A percentile compares a stretch with the other conserved stretches of the same genome.
phyloP scores from a whole-genome alignment of 352 stramenopile species.

The Lagenidium giganteum region DNA sequence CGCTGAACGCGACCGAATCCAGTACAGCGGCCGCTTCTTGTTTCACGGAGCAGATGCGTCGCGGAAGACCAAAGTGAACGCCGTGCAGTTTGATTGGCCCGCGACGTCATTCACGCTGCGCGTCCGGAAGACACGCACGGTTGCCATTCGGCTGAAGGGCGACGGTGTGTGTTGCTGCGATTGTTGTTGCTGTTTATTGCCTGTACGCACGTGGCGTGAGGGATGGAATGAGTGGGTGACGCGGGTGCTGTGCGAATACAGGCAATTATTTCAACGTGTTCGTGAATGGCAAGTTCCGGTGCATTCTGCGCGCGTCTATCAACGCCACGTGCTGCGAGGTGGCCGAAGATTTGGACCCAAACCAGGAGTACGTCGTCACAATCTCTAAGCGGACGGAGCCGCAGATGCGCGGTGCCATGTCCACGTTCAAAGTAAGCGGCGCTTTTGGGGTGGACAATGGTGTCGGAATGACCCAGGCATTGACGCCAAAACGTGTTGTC shows the following conservation, averaged over 20 bases:
- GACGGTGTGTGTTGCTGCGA: conserved; percentile 46
- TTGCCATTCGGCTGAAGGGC: conserved; percentile 69
- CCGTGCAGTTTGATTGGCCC: conserved; percentile 75
- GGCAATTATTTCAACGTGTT: conserved; percentile 83
- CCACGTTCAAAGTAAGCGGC: conserved; percentile 55
- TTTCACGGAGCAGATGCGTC: conserved; percentile 41
- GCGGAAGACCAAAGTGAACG: conserved; percentile 76
- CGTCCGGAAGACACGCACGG: conserved; percentile 34
- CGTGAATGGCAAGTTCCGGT: conserved; percentile 49
- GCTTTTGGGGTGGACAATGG: background rate
- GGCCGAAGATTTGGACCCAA: conserved; percentile 31
- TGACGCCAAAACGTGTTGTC: too few relatives aligned
- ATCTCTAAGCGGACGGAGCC: conserved; percentile 72
- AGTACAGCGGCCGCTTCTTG: conserved; percentile 54
- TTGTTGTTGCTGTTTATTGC: too few relatives aligned
- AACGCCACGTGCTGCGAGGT: conserved; percentile 70
- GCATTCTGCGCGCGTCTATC: conserved; percentile 59
- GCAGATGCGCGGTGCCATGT: conserved; percentile 70
- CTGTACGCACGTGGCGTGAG: too few relatives aligned
- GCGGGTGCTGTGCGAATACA: too few relatives aligned
- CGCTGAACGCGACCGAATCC: conserved; percentile 50
- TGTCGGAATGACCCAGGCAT: too few relatives aligned
- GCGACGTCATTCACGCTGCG: conserved; percentile 45
- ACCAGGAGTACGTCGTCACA: conserved; percentile 43
- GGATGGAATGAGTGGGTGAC: background rate